Percentiles rank a stretch among this genome's conserved stretches.
phyloP scores from a whole-genome alignment of 352 stramenopile genomes.

The Stramenopiles sp. region DNA sequence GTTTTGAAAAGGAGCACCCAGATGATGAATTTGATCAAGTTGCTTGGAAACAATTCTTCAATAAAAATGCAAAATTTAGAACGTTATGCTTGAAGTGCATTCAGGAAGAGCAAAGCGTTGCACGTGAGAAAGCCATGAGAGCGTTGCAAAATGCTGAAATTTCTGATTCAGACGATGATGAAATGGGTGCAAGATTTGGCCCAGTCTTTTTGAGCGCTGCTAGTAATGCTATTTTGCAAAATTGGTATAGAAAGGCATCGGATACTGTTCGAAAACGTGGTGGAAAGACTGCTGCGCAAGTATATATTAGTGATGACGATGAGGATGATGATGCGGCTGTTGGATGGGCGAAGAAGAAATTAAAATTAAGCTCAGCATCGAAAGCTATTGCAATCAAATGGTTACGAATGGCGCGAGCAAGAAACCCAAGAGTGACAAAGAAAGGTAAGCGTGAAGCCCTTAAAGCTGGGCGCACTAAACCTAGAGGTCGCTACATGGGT shows the following conservation, averaged over 20 bases:
- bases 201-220: conserved; percentile 47
- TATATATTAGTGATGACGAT: conserved; percentile 61
- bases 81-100: conserved; percentile 80
- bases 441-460: background rate
- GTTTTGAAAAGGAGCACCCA: conserved; percentile 55
- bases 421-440: background rate
- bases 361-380: conserved; percentile 43
- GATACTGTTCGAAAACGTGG: conserved; percentile 55
- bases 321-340: conserved; percentile 40
- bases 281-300: conserved; percentile 29
- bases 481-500: background rate
- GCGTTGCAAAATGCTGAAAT: conserved; percentile 26
- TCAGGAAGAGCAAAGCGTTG: conserved; percentile 30
- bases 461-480: background rate
- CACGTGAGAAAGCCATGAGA: conserved; percentile 11
- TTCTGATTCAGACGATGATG: conserved; percentile 18
- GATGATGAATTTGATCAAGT: conserved; percentile 73
- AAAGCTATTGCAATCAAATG: conserved; percentile 53
- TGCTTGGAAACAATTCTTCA: conserved; percentile 83
- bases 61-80: conserved; percentile 72
- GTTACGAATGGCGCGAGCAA: conserved; percentile 32
- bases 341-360: conserved; percentile 46
- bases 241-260: conserved; percentile 70
- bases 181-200: conserved; percentile 25
- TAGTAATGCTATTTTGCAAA: conserved; percentile 60